phyloP scores from a whole-genome alignment of 163 green algal genomes.

The Chlorella variabilis region DNA sequence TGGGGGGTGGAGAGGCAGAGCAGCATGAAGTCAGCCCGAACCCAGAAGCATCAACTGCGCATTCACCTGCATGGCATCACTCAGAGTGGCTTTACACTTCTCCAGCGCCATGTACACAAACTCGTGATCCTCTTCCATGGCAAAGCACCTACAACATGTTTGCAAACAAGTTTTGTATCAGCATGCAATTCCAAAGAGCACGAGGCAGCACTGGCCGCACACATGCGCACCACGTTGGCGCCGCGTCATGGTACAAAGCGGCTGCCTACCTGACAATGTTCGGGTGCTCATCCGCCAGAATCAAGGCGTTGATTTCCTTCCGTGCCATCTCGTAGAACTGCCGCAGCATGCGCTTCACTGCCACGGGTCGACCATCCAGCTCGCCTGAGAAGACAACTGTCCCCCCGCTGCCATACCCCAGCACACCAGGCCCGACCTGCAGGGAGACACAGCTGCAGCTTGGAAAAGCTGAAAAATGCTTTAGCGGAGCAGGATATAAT shows the following conservation, averaged over 20 bases:
- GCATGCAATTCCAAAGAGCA: too few relatives aligned
- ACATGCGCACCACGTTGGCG: too few relatives aligned
- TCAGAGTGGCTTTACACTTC: constrained; percentile 74
- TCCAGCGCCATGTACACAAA: constrained; percentile 99
- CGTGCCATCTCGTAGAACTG: constrained; percentile 91
- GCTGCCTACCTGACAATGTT: constrained; percentile 82
- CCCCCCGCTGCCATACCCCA: constrained; percentile 91
- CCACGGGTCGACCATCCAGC: constrained; percentile 90
- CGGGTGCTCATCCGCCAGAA: constrained; percentile 94
- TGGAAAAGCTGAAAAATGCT: too few relatives aligned
- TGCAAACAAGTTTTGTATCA: too few relatives aligned
- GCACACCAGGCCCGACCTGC: constrained; percentile 73
- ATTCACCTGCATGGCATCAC: constrained; percentile 33
- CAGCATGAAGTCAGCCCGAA: too few relatives aligned
- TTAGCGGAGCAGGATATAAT: too few relatives aligned
- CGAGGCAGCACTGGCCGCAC: too few relatives aligned
- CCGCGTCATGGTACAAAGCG: too few relatives aligned
- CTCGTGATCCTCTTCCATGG: constrained; percentile 95
- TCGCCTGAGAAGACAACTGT: constrained; percentile 95
- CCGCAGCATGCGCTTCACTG: constrained; percentile 95
- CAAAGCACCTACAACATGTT: constrained; percentile 85
- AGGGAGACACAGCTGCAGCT: constrained; percentile 51
- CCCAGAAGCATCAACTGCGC: too few relatives aligned
- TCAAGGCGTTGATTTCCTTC: constrained; percentile 93
- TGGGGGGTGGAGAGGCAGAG: too few relatives aligned